Evolutionary conservation across 805 yeast species (phyloP).

Genomic region (Starmerella sp.): DNA sequence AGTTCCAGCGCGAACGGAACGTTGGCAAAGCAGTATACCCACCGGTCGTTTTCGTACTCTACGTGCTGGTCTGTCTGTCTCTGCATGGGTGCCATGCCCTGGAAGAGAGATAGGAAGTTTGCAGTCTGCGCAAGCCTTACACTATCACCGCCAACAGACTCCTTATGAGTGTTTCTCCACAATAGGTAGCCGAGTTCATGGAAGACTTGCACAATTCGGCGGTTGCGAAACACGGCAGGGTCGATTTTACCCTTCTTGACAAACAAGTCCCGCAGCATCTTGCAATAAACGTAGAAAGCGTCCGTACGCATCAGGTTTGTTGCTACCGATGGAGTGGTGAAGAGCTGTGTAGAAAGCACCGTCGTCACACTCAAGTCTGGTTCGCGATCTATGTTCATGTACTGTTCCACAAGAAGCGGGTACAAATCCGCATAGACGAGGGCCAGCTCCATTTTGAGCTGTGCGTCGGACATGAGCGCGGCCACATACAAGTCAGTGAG

Average conservation of each 20-base stretch:
- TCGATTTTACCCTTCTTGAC: conserved; percentile 40
- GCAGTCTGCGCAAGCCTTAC: conserved; percentile 48
- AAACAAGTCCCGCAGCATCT: conserved; percentile 51
- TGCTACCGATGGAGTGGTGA: conserved; percentile 79
- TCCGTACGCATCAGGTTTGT: conserved; percentile 51
- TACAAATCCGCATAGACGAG: conserved; percentile 75
- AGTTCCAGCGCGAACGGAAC: conserved; percentile 53
- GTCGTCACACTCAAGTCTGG: conserved; percentile 71
- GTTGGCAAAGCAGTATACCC: conserved; percentile 59
- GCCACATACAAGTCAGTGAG: conserved; percentile 57
- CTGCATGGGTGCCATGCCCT: conserved; percentile 62
- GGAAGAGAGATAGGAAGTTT: conserved; percentile 57
- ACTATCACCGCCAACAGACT: conserved; percentile 35
- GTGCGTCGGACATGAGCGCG: conserved; percentile 49
- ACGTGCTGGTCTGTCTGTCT: conserved; percentile 75
- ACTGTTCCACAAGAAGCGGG: conserved; percentile 61
- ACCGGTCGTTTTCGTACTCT: conserved; percentile 81
- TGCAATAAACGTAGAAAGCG: conserved; percentile 49
- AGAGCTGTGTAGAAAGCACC: conserved; percentile 69
- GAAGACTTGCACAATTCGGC: conserved; percentile 69
- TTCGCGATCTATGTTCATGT: conserved; percentile 66
- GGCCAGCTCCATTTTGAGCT: conserved; percentile 49
- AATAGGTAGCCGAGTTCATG: conserved; percentile 70
- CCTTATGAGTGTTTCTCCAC: conserved; percentile 51
- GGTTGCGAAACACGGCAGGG: conserved; percentile 46